phyloP scores from a whole-genome alignment of 192 early-diverging fungal genomes.

The Entomortierella chlamydospora region DNA sequence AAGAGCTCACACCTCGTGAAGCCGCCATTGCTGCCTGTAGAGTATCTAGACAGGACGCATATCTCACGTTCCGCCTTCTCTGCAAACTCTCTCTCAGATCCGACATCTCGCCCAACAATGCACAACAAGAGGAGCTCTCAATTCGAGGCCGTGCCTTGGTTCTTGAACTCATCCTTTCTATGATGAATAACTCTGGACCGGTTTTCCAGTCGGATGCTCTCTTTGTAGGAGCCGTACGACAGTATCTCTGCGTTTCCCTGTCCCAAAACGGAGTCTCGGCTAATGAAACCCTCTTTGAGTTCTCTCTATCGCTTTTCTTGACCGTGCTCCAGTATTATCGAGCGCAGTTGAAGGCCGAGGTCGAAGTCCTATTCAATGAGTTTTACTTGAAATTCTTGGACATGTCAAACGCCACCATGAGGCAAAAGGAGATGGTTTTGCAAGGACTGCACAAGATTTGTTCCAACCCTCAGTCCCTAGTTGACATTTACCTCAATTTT shows the following conservation, averaged over 20 bases:
- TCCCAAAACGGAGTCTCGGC: constrained; percentile 61
- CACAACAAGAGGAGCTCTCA: constrained; percentile 55
- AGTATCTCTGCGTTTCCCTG: constrained; percentile 58
- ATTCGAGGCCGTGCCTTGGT: constrained; percentile 56
- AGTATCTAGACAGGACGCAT: constrained; percentile 56
- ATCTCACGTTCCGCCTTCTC: constrained; percentile 56
- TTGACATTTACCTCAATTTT: constrained; percentile 95
- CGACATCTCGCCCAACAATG: constrained; percentile 37
- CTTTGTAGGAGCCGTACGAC: constrained; percentile 54
- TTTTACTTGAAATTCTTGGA: constrained; percentile 89
- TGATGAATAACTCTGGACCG: constrained; percentile 61
- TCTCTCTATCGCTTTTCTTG: constrained; percentile 58
- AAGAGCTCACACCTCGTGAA: constrained; percentile 32
- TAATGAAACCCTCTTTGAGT: constrained; percentile 60
- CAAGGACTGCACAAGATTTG: constrained; percentile 78
- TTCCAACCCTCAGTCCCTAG: constrained; percentile 78
- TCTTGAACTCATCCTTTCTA: constrained; percentile 60
- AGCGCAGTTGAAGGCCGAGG: constrained; percentile 79
- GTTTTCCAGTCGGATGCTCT: constrained; percentile 54
- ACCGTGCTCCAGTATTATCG: constrained; percentile 56
- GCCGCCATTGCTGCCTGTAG: constrained; percentile 27
- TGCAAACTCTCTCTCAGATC: constrained; percentile 55
- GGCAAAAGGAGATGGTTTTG: constrained; percentile 82
- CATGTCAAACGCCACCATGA: constrained; percentile 70
- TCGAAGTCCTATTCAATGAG: constrained; percentile 90